Evolutionary conservation across 2,329 filamentous ascomycete species (phyloP).

Genomic region (Neobulgaria alba): DNA sequence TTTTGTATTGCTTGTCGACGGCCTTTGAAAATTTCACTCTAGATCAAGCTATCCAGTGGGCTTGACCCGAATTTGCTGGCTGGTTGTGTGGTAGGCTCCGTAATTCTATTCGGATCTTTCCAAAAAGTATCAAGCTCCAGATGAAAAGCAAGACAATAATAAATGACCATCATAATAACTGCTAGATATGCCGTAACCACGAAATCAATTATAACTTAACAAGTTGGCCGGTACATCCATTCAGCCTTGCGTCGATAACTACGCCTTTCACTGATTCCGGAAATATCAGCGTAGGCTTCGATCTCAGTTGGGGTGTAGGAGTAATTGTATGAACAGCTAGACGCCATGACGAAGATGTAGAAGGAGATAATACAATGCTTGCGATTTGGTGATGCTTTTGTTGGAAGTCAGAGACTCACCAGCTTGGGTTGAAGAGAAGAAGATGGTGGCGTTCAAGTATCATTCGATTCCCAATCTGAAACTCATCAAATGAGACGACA

Average conservation of each 20-base stretch:
- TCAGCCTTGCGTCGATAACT: neutral
- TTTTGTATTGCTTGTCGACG: neutral
- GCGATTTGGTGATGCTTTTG: too few relatives aligned
- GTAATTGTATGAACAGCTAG: neutral
- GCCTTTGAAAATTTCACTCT: neutral
- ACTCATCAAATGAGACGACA: too few relatives aligned
- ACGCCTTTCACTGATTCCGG: neutral
- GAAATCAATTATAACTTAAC: neutral
- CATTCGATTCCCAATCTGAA: too few relatives aligned
- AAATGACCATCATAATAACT: neutral
- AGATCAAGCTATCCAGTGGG: neutral
- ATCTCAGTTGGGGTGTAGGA: neutral
- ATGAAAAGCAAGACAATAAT: neutral
- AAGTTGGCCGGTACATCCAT: neutral
- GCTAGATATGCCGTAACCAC: neutral
- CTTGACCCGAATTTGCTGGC: neutral
- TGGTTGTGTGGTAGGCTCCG: neutral
- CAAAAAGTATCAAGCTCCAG: neutral
- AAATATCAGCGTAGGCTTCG: neutral
- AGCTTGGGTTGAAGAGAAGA: too few relatives aligned
- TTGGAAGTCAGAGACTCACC: too few relatives aligned
- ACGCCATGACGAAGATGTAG: neutral
- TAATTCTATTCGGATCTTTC: neutral
- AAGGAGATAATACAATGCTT: too few relatives aligned
- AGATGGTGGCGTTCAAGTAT: too few relatives aligned